A percentile compares a stretch with the other conserved stretches of the same genome.
Conservation (phyloP, 139 green algal species). For the Diplosphaera chodatii region DNA sequence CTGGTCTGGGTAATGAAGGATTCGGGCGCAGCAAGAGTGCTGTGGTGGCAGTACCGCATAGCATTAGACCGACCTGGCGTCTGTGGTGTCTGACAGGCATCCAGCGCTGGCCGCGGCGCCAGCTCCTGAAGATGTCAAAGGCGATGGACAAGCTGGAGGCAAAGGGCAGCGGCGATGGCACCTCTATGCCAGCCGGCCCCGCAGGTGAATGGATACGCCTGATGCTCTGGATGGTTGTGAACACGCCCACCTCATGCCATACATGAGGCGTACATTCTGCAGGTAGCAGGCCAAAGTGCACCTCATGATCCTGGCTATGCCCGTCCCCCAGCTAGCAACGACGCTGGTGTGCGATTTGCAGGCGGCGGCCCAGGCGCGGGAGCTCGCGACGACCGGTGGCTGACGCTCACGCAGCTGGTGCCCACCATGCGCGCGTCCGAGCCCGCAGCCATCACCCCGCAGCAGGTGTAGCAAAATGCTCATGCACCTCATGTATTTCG, state of each 20-base stretch:
- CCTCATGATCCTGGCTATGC: no score
- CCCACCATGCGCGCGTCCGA: conserved; percentile 1
- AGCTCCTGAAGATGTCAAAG: conserved; percentile 36
- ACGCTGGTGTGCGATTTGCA: neutral
- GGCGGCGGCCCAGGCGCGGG: neutral
- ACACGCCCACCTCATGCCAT: no score
- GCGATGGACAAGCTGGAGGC: conserved; percentile 26
- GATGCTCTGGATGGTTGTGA: neutral
- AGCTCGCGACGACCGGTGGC: conserved; percentile 10
- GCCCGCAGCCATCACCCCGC: neutral
- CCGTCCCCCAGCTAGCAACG: neutral
- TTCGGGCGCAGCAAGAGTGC: no score
- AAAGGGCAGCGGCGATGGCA: neutral
- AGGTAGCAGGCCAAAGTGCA: no score
- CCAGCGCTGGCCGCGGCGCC: conserved; percentile 40
- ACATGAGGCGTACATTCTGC: no score
- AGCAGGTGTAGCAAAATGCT: neutral
- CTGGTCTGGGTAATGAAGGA: no score
- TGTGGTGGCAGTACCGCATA: no score
- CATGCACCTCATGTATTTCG: neutral
- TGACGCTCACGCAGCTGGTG: conserved; percentile 11
- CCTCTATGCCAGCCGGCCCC: neutral
- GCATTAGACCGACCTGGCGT: no score
- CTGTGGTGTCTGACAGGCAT: no score
- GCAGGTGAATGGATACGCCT: no score